These are phyloP conservation scores for Tolypocladium capitatum DNA, from an alignment of 2,329 filamentous ascomycete species.

Conservation along the genomic window DNA sequence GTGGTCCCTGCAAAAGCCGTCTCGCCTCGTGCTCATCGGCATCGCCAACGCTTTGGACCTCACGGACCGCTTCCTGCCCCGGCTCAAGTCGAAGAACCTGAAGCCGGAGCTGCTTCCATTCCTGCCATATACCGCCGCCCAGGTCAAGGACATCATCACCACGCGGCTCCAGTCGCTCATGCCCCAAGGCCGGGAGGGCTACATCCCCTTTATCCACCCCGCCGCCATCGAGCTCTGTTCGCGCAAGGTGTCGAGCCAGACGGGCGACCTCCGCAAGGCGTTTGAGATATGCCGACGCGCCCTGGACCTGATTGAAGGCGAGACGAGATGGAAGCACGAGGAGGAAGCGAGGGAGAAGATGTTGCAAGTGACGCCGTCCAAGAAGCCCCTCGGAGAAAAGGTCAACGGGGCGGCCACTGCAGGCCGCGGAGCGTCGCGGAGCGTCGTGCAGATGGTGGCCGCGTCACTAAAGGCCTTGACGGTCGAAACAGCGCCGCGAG, in stretches of 20 bases:
- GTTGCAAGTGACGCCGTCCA: constrained; percentile 52
- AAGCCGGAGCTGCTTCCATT: constrained; percentile 86
- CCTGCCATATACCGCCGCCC: constrained; percentile 75
- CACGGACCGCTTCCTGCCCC: constrained; percentile 86
- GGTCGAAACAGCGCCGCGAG: constrained; percentile 69
- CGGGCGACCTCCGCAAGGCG: constrained; percentile 84
- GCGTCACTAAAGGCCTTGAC: constrained; percentile 51
- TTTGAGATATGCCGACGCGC: constrained; percentile 88
- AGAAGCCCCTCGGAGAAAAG: constrained; percentile 70
- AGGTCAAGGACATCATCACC: constrained; percentile 80
- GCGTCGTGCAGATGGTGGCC: constrained; percentile 33
- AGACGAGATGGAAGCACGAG: constrained; percentile 63
- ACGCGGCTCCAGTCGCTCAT: constrained; percentile 67
- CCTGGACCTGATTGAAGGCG: constrained; percentile 76
- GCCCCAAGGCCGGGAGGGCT: constrained; percentile 41
- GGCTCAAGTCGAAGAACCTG: constrained; percentile 82
- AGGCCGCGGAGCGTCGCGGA: constrained; percentile 19
- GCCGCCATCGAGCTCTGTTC: constrained; percentile 88
- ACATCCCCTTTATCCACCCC: constrained; percentile 81
- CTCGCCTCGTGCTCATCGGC: constrained; percentile 71
- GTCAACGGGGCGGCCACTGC: constrained; percentile 45
- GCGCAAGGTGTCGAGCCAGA: constrained; percentile 88
- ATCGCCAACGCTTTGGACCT: constrained; percentile 94
- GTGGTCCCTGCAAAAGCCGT: constrained; percentile 76
- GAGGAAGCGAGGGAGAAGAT: constrained; percentile 44